A percentile compares a stretch with the other conserved stretches of the same genome.
Conservation (phyloP, 2,329 filamentous ascomycete genomes). For the Trichophyton simii region DNA sequence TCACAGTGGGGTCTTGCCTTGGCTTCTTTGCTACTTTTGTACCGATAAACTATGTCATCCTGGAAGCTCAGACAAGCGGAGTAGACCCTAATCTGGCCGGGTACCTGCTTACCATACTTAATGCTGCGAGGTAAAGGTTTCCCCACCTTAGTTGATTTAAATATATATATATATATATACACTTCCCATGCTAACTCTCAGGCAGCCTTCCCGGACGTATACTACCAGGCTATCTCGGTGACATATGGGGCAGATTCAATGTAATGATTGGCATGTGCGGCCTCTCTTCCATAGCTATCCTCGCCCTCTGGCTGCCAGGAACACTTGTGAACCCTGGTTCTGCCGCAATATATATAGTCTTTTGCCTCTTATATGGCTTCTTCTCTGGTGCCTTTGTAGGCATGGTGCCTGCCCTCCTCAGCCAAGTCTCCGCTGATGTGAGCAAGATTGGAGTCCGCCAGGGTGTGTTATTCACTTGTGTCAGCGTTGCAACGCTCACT, state of each 20-base stretch:
- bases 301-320: constrained; percentile 44
- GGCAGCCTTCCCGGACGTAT: constrained; percentile 42
- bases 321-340: constrained; percentile 18
- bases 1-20: constrained; percentile 39
- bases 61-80: constrained; percentile 36
- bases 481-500: constrained; percentile 52
- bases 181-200: neutral
- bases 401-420: constrained; percentile 50
- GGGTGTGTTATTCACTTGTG: constrained; percentile 50
- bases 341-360: constrained; percentile 44
- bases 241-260: constrained; percentile 45
- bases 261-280: constrained; percentile 39
- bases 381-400: constrained; percentile 54
- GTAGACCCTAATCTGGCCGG: constrained; percentile 37
- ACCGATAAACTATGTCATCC: constrained; percentile 40
- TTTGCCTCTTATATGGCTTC: constrained; percentile 57
- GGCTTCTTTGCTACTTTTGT: constrained; percentile 50
- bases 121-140: constrained; percentile 29
- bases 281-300: constrained; percentile 35
- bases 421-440: constrained; percentile 54
- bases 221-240: constrained; percentile 42
- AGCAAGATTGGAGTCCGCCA: constrained; percentile 56
- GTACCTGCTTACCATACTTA: constrained; percentile 45
- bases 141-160: too few species aligned
- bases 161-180: too few species aligned